A percentile compares a stretch with the other conserved stretches of the same genome.
phyloP scores from a whole-genome alignment of 768 basidiomycete genomes.

The Thelephora aurantiotincta region DNA sequence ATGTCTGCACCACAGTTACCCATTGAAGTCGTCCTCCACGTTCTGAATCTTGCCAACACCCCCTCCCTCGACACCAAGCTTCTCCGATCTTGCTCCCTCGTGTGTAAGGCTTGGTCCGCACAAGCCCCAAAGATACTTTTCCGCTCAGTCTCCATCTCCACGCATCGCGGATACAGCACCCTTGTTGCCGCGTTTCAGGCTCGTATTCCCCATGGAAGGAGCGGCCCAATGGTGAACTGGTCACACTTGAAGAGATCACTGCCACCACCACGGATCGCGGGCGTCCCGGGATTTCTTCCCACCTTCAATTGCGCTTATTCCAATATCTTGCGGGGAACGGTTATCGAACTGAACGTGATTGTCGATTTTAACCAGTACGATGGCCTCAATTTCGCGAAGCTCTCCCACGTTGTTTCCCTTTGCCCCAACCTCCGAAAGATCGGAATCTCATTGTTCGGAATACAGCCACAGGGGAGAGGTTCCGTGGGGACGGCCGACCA shows the following conservation, averaged over 20 bases:
- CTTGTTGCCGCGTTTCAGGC: slow-evolving; percentile 41
- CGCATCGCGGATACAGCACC: slow-evolving; percentile 35
- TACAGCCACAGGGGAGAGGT: slow-evolving; percentile 33
- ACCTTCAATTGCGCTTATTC: too few species aligned
- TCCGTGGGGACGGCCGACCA: slow-evolving; percentile 24
- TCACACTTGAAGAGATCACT: too few species aligned
- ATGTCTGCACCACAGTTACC: slow-evolving; percentile 23
- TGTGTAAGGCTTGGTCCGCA: slow-evolving; percentile 54
- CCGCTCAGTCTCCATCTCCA: slow-evolving; percentile 36
- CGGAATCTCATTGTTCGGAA: slow-evolving; percentile 45
- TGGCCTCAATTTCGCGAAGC: slow-evolving; percentile 37
- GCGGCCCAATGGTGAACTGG: slow-evolving; percentile 4
- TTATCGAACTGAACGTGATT: slow-evolving; percentile 37
- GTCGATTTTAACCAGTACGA: slow-evolving; percentile 58
- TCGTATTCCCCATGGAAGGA: slow-evolving; percentile 29
- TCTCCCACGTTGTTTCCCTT: slow-evolving; percentile 40
- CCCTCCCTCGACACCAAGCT: slow-evolving; percentile 24
- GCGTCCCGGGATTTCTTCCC: too few species aligned
- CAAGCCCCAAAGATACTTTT: slow-evolving; percentile 54
- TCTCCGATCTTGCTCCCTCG: slow-evolving; percentile 41
- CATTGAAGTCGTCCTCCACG: slow-evolving; percentile 45
- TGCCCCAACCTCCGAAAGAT: slow-evolving; percentile 49
- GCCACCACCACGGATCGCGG: too few species aligned
- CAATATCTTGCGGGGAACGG: slow-evolving; percentile 32
- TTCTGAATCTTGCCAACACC: slow-evolving; percentile 43